Base-by-base conservation (phyloP, 106 monocot species). In the Acorus calamus region DNA sequence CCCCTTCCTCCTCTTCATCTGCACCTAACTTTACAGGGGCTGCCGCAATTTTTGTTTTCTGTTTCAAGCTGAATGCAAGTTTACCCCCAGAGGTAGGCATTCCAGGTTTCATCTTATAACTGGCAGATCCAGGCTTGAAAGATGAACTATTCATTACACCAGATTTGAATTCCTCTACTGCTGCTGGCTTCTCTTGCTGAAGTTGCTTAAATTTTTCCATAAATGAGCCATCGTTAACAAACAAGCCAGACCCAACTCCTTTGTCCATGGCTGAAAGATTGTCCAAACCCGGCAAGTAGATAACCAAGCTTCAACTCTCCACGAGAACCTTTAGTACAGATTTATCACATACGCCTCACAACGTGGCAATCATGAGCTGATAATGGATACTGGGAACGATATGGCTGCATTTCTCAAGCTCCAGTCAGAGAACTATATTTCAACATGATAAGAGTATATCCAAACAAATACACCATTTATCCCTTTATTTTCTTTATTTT, bases 11-110 rank as follows among this genome's bases (percentile, higher is more conserved):
- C 9, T 94, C 93, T 55, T 94, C 96, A 68, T 90, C 94, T 9
- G 60, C 82, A 69, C 53, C 78, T 46, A 96, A 72, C 52, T 78
- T 86, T 0, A 87, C 80, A 64, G 82, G 80, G 5, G 90, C 65
- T 3, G 73, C 57, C 3, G 71, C 83, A 67, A 88, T 55, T 76
- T 96, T 96, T 4, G 91, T 78, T 60, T 96, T 96, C 61, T 80
- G 80, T 68, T 96, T 96, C 75, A 96, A 83, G 75, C 91, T 91
- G 60, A 96, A 96, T 28, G 96, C 96, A 64, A 96, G 80, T 63
- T 96, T 96, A 2, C 87, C 87, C 60, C 64, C 66, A 0, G 83
- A 82, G 11, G 65, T 62, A 10, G 75, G 44, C 52, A 55, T 1
- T 3, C 55, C 68, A 56, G 68, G 61, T 53, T 83, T 96, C 76